phyloP scores from a whole-genome alignment of 1,139 yeast species.

The Martiniozyma asiatica region DNA sequence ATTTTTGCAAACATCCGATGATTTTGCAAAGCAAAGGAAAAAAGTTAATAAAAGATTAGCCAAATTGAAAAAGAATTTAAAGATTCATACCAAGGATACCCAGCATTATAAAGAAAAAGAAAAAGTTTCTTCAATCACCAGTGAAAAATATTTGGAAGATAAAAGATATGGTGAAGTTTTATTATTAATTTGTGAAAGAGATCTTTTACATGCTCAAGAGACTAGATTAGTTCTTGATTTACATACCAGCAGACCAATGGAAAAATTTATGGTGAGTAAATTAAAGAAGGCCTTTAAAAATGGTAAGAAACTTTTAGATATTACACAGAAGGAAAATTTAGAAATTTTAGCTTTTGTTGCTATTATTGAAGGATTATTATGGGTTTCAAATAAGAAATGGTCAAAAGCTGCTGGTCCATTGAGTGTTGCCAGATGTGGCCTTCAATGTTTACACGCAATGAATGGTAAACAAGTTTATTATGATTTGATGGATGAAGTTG shows the following conservation, averaged over 20 bases:
- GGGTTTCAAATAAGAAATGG: constrained; percentile 53
- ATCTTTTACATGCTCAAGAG: constrained; percentile 57
- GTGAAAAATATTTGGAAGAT: constrained; percentile 37
- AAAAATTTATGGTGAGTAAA: constrained; percentile 49
- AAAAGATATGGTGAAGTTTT: constrained; percentile 35
- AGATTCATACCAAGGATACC: constrained; percentile 46
- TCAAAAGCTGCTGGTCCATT: constrained; percentile 36
- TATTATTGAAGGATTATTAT: constrained; percentile 46
- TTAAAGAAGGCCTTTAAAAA: constrained; percentile 49
- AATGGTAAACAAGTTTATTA: constrained; percentile 31
- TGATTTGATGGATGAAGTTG: constrained; percentile 46
- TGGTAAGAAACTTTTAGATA: constrained; percentile 31
- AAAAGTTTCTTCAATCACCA: constrained; percentile 29
- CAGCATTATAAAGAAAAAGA: constrained; percentile 38
- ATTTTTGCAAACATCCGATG: constrained; percentile 28
- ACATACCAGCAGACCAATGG: constrained; percentile 35
- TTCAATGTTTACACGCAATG: constrained; percentile 34
- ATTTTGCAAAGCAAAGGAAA: constrained; percentile 38
- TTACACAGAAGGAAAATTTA: constrained; percentile 28
- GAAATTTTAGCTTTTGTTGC: constrained; percentile 54
- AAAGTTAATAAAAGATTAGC: constrained; percentile 35
- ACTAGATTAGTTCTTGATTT: constrained; percentile 46
- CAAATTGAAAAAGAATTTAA: constrained; percentile 44
- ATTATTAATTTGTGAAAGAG: constrained; percentile 53
- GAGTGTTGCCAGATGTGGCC: constrained; percentile 50